phyloP scores from a whole-genome alignment of 257 asterid genomes.

The Lycium barbarum region DNA sequence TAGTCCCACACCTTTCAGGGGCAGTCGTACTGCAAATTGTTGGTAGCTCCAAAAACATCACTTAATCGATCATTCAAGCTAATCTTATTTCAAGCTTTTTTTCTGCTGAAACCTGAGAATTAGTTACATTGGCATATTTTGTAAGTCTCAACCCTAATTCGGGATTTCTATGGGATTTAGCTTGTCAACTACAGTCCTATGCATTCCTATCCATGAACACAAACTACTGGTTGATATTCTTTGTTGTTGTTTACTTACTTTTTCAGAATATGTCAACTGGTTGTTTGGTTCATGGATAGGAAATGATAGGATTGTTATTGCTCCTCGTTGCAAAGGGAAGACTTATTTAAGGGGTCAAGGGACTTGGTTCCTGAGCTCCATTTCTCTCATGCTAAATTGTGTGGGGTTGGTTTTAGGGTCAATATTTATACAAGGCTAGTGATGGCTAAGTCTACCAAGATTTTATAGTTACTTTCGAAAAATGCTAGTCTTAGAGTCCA shows the following conservation, averaged over 20 bases:
- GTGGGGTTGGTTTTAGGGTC: not conserved
- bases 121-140: not conserved
- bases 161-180: constrained; percentile 11
- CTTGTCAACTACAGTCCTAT: constrained; percentile 12
- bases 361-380: not conserved
- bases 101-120: not conserved
- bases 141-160: not conserved
- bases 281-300: constrained; percentile 15
- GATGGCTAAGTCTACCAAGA: not conserved
- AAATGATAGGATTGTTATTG: not conserved
- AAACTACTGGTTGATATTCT: not conserved
- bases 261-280: constrained; percentile 26
- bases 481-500: constrained; percentile 15
- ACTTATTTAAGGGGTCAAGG: not conserved
- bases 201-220: constrained; percentile 19
- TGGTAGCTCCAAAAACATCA: not conserved
- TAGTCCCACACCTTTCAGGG: constrained; percentile 21
- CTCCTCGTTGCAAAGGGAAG: constrained; percentile 18
- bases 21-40: not conserved
- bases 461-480: not conserved
- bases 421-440: constrained; percentile 6
- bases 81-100: not conserved
- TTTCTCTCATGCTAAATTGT: not conserved
- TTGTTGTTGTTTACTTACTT: constrained; percentile 9
- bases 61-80: not conserved